These are phyloP conservation scores for Cyphellophora attinorum DNA, from an alignment of 2,329 filamentous ascomycete species.

Conservation along the genomic window DNA sequence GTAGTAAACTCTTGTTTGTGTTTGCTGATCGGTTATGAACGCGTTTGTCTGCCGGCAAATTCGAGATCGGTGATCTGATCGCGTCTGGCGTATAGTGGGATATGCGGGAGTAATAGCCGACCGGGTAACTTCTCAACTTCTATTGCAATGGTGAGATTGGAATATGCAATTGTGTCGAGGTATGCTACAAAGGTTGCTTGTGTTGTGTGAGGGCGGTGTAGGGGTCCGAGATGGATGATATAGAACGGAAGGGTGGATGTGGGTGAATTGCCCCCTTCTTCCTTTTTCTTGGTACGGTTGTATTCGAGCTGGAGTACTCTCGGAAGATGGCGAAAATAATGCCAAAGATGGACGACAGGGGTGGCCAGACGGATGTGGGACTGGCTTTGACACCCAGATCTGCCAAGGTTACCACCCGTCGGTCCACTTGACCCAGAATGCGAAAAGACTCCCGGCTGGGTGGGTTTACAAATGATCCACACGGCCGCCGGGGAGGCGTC, in stretches of 20 bases:
- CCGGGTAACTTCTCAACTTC: not conserved
- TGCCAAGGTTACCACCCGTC: not conserved
- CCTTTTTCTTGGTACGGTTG: not conserved
- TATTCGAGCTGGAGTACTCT: not conserved
- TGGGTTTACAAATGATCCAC: not conserved
- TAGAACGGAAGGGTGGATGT: no score
- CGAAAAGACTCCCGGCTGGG: not conserved
- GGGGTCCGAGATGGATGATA: slow-evolving; percentile 19
- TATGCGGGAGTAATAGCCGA: no score
- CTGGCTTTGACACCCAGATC: not conserved
- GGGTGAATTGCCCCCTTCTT: not conserved
- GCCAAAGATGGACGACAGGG: no score
- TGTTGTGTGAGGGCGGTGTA: slow-evolving; percentile 13
- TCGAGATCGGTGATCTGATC: slow-evolving; percentile 4
- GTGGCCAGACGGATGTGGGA: no score
- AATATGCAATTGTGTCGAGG: no score
- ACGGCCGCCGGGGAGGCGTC: not conserved
- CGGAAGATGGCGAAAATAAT: no score
- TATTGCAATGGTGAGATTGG: not conserved
- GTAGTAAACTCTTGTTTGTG: not conserved
- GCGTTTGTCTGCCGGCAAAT: slow-evolving; percentile 9
- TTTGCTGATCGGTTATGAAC: not conserved
- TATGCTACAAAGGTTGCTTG: no score
- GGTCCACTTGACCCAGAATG: not conserved
- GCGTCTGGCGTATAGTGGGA: no score